Conservation (phyloP, 768 basidiomycete species). For the Leccinum pellstonianum region DNA sequence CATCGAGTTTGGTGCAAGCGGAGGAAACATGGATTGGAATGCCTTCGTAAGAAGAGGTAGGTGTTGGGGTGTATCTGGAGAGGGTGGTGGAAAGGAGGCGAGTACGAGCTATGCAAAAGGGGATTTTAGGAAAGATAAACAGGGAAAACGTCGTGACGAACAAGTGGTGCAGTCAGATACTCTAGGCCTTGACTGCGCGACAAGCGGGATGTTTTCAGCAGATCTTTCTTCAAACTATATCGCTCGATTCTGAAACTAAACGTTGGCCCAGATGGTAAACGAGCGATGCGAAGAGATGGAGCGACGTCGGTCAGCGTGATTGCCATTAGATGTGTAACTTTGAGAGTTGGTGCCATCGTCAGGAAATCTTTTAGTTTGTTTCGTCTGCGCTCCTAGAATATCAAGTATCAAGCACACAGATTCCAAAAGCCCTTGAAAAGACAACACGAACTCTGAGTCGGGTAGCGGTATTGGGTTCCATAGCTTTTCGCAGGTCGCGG, state of each 20-base stretch:
- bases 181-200: constrained; percentile 80
- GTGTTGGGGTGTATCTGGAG: constrained; percentile 75
- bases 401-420: constrained; percentile 9
- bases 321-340: constrained; percentile 90
- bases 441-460: constrained; percentile 68
- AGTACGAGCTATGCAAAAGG: constrained; percentile 65
- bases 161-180: constrained; percentile 89
- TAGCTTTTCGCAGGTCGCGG: constrained; percentile 88
- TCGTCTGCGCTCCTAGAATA: constrained; percentile 75
- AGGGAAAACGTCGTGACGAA: constrained; percentile 38
- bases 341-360: constrained; percentile 84
- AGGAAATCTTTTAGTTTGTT: constrained; percentile 95
- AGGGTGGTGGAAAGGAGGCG: constrained; percentile 78
- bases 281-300: constrained; percentile 82
- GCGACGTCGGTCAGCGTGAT: constrained; percentile 86
- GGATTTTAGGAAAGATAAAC: background rate
- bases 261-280: constrained; percentile 88
- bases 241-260: constrained; percentile 90
- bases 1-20: constrained; percentile 79
- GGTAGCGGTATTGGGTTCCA: constrained; percentile 97
- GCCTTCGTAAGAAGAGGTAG: constrained; percentile 91
- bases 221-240: constrained; percentile 88
- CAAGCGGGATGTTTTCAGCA: constrained; percentile 62
- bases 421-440: background rate
- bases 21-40: constrained; percentile 95